A percentile compares a stretch with the other conserved stretches of the same genome.
Evolutionary conservation across 2,329 filamentous ascomycete species (phyloP).

Genomic region (Fusarium xyrophilum): DNA sequence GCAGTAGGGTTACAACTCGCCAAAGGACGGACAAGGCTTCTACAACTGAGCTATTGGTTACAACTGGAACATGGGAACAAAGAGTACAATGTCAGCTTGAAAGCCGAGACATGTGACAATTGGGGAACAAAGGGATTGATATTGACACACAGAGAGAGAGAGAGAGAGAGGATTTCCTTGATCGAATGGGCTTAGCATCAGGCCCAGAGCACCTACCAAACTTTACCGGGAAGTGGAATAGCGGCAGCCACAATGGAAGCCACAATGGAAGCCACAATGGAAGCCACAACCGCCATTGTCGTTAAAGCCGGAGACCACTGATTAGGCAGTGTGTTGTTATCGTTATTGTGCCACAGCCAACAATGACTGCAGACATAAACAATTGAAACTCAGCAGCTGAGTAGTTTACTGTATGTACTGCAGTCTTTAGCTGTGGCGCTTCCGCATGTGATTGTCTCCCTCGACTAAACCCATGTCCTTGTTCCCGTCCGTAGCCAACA

Average conservation of each 20-base stretch:
- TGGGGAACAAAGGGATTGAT: background rate
- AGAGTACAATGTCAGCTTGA: constrained; percentile 1
- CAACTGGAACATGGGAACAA: constrained; percentile 10
- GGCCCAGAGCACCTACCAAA: background rate
- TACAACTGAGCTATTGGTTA: background rate
- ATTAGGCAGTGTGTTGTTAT: background rate
- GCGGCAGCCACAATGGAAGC: constrained; percentile 26
- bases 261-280: too few species aligned
- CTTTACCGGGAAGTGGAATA: constrained; percentile 18
- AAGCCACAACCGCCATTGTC: constrained; percentile 17
- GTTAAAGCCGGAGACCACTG: constrained; percentile 1
- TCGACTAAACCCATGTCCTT: constrained; percentile 6
- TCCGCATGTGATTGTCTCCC: constrained; percentile 22
- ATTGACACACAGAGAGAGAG: background rate
- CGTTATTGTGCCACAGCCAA: background rate
- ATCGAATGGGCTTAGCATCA: background rate
- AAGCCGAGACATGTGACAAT: background rate
- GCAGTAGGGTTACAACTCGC: background rate
- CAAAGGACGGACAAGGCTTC: background rate
- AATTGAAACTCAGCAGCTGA: background rate
- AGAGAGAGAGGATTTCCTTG: background rate
- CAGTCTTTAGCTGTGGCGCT: constrained; percentile 7
- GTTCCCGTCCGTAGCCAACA: constrained; percentile 16
- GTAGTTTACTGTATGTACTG: background rate
- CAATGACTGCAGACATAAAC: background rate